Base-by-base conservation (phyloP, 768 basidiomycete genomes). In the Crepidotus variabilis region DNA sequence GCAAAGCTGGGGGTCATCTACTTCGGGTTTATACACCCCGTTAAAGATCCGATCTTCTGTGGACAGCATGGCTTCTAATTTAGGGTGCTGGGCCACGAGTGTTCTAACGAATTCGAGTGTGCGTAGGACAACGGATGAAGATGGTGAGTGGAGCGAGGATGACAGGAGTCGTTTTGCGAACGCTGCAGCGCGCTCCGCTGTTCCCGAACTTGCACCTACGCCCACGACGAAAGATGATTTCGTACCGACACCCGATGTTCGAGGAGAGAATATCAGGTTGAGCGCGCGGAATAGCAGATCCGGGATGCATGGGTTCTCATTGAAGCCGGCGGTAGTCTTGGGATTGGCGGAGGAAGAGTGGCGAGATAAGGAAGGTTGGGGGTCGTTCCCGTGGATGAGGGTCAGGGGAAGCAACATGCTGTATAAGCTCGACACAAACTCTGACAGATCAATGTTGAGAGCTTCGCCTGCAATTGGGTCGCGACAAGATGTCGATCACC, bases 111-210 rank as follows among this genome's bases (percentile, higher is more conserved):
- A 90, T 33, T 85, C 84, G 36, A 98, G 69, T 18, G 87, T 77
- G 28, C 87, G 85, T 47, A 87, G 72, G 50, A 56, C 50, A 18
- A 86, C 84, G 10, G 81, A 75, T 1, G 71, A 63, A 2, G 91
- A 78, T 0, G 94, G 82, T 86, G 95, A 94, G 65, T 90, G 86
- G 39, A 98, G 76, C 4, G 88, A 83, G 33, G 87, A 86, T 49
- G 81, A 80, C 24, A 96, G 77, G 48, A 98, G 79, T n/a, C 96
- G 90, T 73, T 98, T 98, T 53, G 90, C 81, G 71, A 98, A 98
- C 2, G 96, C 93, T 46, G 94, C 92, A 45, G 87, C 82, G 63
- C 93, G 87, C 81, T 86, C 81, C 18, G 58, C 50, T 52, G 54
- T 23, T 35, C 43, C 46, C 14, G 46, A 48, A 10, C 39, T 20